A percentile compares a stretch with the other conserved stretches of the same genome.
Conservation (phyloP, 75 land plant species). For the Adiantum capillusveneris region DNA sequence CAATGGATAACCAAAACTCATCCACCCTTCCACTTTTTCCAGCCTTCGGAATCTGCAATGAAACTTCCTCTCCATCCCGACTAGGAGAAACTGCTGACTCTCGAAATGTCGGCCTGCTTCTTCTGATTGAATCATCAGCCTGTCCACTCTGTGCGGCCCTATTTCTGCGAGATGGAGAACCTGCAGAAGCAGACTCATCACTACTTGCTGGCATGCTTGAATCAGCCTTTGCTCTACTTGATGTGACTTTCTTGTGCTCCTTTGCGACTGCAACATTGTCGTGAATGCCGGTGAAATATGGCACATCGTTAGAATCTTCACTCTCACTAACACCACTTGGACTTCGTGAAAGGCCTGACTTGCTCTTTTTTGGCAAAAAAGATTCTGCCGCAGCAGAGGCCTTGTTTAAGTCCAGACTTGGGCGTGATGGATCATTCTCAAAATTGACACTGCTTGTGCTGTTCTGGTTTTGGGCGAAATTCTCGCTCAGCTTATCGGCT, state of each 20-base stretch:
- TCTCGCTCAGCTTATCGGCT: neutral
- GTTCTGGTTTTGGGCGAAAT: neutral
- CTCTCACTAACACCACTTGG: neutral
- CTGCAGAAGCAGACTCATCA: neutral
- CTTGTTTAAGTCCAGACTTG: neutral
- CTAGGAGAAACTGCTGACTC: slow-evolving; percentile 1
- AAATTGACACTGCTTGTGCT: neutral
- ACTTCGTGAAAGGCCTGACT: neutral
- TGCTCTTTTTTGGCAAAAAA: neutral
- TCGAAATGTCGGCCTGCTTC: neutral
- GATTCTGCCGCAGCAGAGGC: neutral
- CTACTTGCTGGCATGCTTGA: neutral
- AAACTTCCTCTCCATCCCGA: neutral
- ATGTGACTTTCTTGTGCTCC: no score
- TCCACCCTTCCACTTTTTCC: slow-evolving; percentile 17
- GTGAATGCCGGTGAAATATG: neutral
- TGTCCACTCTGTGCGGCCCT: neutral
- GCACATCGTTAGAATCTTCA: no score
- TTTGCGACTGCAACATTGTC: neutral
- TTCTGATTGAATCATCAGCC: neutral
- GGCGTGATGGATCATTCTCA: neutral
- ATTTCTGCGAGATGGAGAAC: neutral
- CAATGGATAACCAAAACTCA: slow-evolving; percentile 78
- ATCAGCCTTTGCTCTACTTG: neutral
- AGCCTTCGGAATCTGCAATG: neutral